Conservation (phyloP, 495 filamentous ascomycete genomes). For the Bathelium albidoporum region DNA sequence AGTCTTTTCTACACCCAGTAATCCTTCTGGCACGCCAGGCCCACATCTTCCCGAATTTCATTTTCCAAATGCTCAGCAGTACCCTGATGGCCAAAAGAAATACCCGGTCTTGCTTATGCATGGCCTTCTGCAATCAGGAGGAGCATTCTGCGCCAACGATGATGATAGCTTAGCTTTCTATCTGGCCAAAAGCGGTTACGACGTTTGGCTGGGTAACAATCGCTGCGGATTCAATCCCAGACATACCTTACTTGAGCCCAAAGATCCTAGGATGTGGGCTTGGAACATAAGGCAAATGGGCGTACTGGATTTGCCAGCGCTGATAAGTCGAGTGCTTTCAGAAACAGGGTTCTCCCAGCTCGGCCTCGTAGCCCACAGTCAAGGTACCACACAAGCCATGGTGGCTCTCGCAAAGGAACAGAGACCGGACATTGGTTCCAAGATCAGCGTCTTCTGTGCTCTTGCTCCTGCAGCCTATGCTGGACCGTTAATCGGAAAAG, state of each 20-base stretch:
- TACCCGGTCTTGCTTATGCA: conserved; percentile 88
- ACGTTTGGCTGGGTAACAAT: conserved; percentile 95
- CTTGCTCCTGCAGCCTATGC: conserved; percentile 89
- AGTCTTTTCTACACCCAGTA: conserved; percentile 26
- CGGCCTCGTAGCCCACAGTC: conserved; percentile 77
- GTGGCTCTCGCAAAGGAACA: conserved; percentile 88
- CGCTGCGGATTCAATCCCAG: conserved; percentile 75
- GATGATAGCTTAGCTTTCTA: conserved; percentile 85
- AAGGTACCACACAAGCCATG: conserved; percentile 85
- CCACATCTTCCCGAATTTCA: not conserved
- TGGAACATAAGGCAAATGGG: conserved; percentile 97
- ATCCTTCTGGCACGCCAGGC: conserved; percentile 21
- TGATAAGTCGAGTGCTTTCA: conserved; percentile 70
- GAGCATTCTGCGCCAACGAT: conserved; percentile 85
- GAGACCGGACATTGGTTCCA: conserved; percentile 73
- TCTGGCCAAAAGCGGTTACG: conserved; percentile 85
- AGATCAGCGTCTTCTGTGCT: conserved; percentile 84
- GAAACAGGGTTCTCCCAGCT: conserved; percentile 79
- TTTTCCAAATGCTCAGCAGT: conserved; percentile 17
- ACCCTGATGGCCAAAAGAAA: conserved; percentile 40
- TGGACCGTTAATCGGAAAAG: conserved; percentile 72
- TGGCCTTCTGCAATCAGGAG: conserved; percentile 76
- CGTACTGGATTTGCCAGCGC: conserved; percentile 75
- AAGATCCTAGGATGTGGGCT: conserved; percentile 89
- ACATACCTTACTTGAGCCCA: conserved; percentile 57